Evolutionary conservation across 2,329 filamentous ascomycete genomes (phyloP).

Genomic region (Hymenoscyphus fructigenus): DNA sequence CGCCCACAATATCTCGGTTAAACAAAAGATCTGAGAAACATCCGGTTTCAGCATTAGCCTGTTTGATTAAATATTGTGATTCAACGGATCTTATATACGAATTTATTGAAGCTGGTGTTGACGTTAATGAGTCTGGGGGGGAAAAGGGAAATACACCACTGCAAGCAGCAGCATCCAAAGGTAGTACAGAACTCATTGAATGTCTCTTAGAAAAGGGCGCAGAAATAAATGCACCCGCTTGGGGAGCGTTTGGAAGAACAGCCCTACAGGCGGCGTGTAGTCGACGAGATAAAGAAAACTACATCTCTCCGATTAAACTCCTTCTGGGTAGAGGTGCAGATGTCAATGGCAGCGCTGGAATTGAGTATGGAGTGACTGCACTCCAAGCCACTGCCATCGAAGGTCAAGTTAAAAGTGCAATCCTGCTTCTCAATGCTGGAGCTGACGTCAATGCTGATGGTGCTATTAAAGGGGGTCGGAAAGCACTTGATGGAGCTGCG

Average conservation of each 20-base stretch:
- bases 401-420: slow-evolving; percentile 9
- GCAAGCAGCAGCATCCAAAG: slow-evolving; percentile 4
- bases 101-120: background rate
- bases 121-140: background rate
- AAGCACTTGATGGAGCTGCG: slow-evolving; percentile 18
- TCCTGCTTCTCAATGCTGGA: slow-evolving; percentile 10
- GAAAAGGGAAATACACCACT: too few relatives aligned
- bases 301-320: slow-evolving; percentile 1
- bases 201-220: slow-evolving; percentile 14
- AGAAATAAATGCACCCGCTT: slow-evolving; percentile 16
- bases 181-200: slow-evolving; percentile 7
- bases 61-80: background rate
- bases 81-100: background rate
- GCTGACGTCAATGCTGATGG: slow-evolving; percentile 15
- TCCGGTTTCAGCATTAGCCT: background rate
- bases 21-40: background rate
- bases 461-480: slow-evolving; percentile 12
- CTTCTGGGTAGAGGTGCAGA: slow-evolving; percentile 16
- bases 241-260: slow-evolving; percentile 5
- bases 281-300: background rate
- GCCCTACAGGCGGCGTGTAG: slow-evolving; percentile 14
- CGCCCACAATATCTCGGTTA: background rate
- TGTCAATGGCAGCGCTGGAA: slow-evolving; percentile 13
- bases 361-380: slow-evolving; percentile 8
- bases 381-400: slow-evolving; percentile 16